Conservation (phyloP, 805 yeast species). For the Kluyveromyces siamensis region DNA sequence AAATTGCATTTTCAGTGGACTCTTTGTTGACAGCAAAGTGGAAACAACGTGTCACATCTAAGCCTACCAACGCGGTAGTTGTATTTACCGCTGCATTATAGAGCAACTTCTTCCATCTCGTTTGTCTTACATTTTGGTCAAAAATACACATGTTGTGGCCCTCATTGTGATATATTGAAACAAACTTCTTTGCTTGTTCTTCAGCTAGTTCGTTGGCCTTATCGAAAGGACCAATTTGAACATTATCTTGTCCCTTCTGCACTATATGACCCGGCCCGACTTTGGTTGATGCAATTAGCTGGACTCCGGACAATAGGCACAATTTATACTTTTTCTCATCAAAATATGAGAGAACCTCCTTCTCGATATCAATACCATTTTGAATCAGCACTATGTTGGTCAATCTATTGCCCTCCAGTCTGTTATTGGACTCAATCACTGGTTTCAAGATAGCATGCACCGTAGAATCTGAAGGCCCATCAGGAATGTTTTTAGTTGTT, state of each 20-base stretch:
- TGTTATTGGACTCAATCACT: constrained; percentile 33
- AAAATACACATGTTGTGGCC: constrained; percentile 33
- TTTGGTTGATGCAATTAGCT: constrained; percentile 53
- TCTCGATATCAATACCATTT: constrained; percentile 60
- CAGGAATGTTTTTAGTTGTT: constrained; percentile 63
- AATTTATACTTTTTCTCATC: constrained; percentile 26
- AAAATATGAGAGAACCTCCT: constrained; percentile 41
- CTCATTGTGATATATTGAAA: constrained; percentile 35
- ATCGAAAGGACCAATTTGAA: constrained; percentile 46
- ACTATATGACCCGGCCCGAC: constrained; percentile 35
- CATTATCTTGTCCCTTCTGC: constrained; percentile 44
- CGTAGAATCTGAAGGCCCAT: constrained; percentile 34
- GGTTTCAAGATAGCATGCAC: constrained; percentile 45
- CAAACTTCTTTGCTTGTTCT: constrained; percentile 30
- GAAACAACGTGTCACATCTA: constrained; percentile 46
- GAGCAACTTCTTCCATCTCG: constrained; percentile 56
- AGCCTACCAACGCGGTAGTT: constrained; percentile 44
- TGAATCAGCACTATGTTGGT: constrained; percentile 52
- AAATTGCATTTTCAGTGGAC: constrained; percentile 24
- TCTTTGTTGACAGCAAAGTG: constrained; percentile 32
- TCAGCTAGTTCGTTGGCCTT: constrained; percentile 24
- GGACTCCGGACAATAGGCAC: constrained; percentile 48
- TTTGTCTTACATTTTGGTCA: constrained; percentile 37
- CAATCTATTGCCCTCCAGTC: constrained; percentile 8
- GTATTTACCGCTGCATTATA: constrained; percentile 62